phyloP scores from a whole-genome alignment of 352 stramenopile genomes.

The Phytopythium sindhum region DNA sequence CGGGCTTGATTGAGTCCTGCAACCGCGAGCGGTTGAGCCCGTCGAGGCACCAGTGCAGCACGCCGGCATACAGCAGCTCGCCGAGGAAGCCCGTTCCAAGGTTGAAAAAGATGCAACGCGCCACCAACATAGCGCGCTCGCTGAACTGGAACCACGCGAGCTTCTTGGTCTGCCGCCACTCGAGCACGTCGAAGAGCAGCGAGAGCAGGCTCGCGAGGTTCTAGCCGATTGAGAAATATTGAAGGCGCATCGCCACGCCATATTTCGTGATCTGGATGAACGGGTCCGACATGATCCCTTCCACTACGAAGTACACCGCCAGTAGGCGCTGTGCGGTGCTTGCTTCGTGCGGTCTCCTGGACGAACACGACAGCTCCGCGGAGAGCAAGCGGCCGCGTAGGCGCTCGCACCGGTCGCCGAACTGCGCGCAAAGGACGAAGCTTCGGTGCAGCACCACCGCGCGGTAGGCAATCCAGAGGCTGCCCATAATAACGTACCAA shows the following conservation, averaged over 20 bases:
- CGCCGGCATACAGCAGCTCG: constrained; percentile 17
- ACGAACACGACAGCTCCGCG: constrained; percentile 26
- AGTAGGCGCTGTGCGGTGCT: constrained; percentile 22
- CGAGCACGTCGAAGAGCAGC: constrained; percentile 34
- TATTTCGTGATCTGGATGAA: constrained; percentile 31
- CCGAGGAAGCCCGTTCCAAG: constrained; percentile 28
- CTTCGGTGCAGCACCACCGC: constrained; percentile 24
- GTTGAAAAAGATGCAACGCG: constrained; percentile 29
- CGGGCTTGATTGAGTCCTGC: constrained; percentile 5
- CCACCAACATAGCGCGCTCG: constrained; percentile 9
- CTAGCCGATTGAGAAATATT: constrained; percentile 38
- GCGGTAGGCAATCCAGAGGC: constrained; percentile 24
- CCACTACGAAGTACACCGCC: constrained; percentile 26
- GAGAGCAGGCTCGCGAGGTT: constrained; percentile 32
- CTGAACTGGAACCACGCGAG: constrained; percentile 9
- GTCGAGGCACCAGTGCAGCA: constrained; percentile 25
- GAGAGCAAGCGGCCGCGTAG: constrained; percentile 12
- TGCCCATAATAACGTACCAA: constrained; percentile 20
- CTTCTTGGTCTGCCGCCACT: constrained; percentile 2
- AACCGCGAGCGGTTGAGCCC: constrained; percentile 23
- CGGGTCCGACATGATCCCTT: constrained; percentile 32
- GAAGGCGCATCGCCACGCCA: constrained; percentile 20
- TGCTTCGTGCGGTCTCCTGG: constrained; percentile 27
- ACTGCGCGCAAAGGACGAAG: constrained; percentile 25
- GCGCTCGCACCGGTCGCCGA: constrained; percentile 19